These are phyloP conservation scores for Paracoccidioides lutzii DNA, from an alignment of 2,329 filamentous ascomycete species.

Conservation along the genomic window DNA sequence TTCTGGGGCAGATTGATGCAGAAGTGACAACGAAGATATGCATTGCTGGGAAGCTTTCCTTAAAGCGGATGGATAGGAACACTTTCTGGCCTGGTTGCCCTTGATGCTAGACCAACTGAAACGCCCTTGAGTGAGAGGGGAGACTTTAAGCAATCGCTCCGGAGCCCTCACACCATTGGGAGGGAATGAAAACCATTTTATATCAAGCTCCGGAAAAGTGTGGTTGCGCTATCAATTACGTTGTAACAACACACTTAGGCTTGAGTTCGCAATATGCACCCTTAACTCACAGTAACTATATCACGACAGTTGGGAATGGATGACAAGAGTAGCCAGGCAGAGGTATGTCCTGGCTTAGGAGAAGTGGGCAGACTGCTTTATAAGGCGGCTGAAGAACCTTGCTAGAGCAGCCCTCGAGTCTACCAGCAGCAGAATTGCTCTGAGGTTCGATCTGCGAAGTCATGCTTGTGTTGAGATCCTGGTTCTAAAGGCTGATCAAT, in stretches of 20 bases:
- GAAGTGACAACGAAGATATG: slow-evolving; percentile 2
- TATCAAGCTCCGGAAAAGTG: not conserved
- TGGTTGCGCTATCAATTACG: not conserved
- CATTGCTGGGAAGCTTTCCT: not conserved
- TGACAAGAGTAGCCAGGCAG: not conserved
- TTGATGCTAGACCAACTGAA: not conserved
- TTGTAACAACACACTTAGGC: not conserved
- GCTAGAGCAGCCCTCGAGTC: not conserved
- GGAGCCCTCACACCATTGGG: not conserved
- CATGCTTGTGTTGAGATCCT: too few relatives aligned
- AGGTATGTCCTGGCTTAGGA: not conserved
- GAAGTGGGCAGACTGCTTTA: not conserved
- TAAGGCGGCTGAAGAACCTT: slow-evolving; percentile 1
- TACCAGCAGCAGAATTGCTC: not conserved
- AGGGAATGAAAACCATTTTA: not conserved
- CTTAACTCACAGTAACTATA: not conserved
- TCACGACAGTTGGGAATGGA: slow-evolving; percentile 1
- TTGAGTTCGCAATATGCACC: slow-evolving; percentile 2
- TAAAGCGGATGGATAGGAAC: not conserved
- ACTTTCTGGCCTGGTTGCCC: not conserved
- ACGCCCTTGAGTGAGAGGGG: not conserved
- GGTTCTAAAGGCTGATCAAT: too few relatives aligned
- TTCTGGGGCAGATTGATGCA: not conserved
- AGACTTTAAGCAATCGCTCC: not conserved
- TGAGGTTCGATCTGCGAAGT: too few relatives aligned